Evolutionary conservation across 1,284 basidiomycete species (phyloP), one percentile per base, ranked within the genome.

Genomic region (Leccinum solheimii): DNA sequence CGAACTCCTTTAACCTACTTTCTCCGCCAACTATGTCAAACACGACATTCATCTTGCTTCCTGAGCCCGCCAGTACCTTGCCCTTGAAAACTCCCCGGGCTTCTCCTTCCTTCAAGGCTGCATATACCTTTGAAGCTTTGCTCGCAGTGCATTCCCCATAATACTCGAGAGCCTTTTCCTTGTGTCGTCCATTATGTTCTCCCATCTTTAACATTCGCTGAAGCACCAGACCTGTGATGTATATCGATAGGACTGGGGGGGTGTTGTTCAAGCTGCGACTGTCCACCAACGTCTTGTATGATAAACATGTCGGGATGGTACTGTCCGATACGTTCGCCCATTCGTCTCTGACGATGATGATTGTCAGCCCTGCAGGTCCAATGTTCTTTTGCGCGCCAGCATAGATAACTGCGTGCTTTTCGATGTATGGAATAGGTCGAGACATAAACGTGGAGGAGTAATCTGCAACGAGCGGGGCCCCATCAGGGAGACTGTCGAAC

Each of bases 381-480:
- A 99, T 83, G 76, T 99, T 99, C 83, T 99, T 99, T 78, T 99
- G 97, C n/a, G 93, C 97, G 48, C 97, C 97, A 11, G 97, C 98
- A 75, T 92, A 99, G 71, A 99, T 91, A 72, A 99, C 82, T 4
- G 94, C 95, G 75, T 97, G 94, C 73, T 92, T 90, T 48, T 88
- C 88, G 55, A 98, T 83, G 66, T 87, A 85, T 5, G 91, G 90
- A 72, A 99, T 97, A 40, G 91, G 91, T n/a, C 96, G 86, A 50
- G 93, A 95, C 85, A 99, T 92, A 83, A 99, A 98, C 62, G 95
- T 97, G 55, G 94, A 97, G 13, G 94, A 97, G 78, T 97, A 93
- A 80, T 99, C 97, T 55, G 87, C 96, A 5, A 99, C 94, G 66
- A 99, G 85, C 7, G 95, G 95, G 9, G 62, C 76, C 67, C 80